Evolutionary conservation across 352 stramenopile species (phyloP).

Genomic region (Discostella stelligera): DNA sequence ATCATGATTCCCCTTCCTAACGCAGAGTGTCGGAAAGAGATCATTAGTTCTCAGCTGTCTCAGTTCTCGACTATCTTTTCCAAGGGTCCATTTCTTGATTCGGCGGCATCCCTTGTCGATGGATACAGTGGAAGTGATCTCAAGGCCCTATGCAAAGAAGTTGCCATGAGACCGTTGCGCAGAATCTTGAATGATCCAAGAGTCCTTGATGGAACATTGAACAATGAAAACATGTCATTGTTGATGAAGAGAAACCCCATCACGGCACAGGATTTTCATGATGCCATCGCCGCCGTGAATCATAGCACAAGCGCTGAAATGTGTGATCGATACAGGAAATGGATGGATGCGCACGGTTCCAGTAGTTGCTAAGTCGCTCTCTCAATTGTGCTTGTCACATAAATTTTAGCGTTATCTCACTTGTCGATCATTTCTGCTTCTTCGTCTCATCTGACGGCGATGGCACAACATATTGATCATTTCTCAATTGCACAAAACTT

Average conservation of each 20-base stretch:
- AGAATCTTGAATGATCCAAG: conserved; percentile 64
- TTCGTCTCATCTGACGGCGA: neutral
- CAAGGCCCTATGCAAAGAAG: conserved; percentile 94
- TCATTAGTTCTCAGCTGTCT: conserved; percentile 32
- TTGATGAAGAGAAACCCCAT: conserved; percentile 33
- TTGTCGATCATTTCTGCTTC: neutral
- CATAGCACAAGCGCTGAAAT: conserved; percentile 21
- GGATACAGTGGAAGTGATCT: conserved; percentile 97
- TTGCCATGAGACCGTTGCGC: conserved; percentile 93
- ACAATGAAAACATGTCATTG: conserved; percentile 16
- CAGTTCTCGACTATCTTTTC: conserved; percentile 32
- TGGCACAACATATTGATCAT: neutral
- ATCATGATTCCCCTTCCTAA: conserved; percentile 88
- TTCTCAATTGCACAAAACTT: neutral
- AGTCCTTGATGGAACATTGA: neutral
- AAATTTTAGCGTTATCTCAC: neutral
- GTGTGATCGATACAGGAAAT: conserved; percentile 15
- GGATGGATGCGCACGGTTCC: conserved; percentile 19
- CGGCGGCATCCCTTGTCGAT: conserved; percentile 73
- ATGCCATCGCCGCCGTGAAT: conserved; percentile 16
- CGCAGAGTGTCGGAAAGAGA: conserved; percentile 28
- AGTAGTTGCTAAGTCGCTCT: neutral
- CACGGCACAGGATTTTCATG: conserved; percentile 28
- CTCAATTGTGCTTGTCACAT: neutral
- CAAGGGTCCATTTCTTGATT: conserved; percentile 20